These are phyloP conservation scores for Cytidiella melzeri DNA, from an alignment of 768 basidiomycete species.

Conservation along the genomic window DNA sequence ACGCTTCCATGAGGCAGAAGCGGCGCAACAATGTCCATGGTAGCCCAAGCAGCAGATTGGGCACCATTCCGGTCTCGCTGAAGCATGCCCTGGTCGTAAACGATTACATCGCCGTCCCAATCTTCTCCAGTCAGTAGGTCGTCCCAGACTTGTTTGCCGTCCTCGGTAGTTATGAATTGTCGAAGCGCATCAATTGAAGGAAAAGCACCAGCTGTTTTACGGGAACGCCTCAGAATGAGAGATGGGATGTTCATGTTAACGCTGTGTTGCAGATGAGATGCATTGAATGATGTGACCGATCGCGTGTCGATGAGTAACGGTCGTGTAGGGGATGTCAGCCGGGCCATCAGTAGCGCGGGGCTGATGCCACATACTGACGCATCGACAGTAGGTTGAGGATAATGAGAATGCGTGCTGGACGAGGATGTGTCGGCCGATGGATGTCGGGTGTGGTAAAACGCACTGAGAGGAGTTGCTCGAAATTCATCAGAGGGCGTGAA, in stretches of 20 bases:
- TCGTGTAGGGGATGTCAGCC: conserved; percentile 40
- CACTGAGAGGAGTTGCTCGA: conserved; percentile 23
- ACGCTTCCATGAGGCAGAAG: conserved; percentile 50
- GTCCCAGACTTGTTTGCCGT: conserved; percentile 70
- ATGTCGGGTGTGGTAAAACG: conserved; percentile 23
- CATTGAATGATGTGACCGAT: conserved; percentile 56
- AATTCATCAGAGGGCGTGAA: conserved; percentile 46
- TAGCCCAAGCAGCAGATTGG: conserved; percentile 60
- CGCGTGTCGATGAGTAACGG: conserved; percentile 84
- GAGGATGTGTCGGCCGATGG: conserved; percentile 18
- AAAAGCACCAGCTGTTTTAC: conserved; percentile 64
- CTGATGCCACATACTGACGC: conserved; percentile 29
- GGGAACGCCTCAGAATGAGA: conserved; percentile 81
- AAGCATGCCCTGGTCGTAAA: conserved; percentile 79
- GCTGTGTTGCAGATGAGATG: conserved; percentile 59
- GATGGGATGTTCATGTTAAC: conserved; percentile 87
- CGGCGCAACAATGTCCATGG: conserved; percentile 57
- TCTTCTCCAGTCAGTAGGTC: conserved; percentile 41
- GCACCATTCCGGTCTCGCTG: conserved; percentile 50
- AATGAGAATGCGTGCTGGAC: conserved; percentile 10
- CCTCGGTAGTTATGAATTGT: conserved; percentile 78
- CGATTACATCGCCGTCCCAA: conserved; percentile 73
- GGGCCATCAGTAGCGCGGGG: conserved; percentile 40
- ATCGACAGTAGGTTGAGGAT: conserved; percentile 16
- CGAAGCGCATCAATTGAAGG: conserved; percentile 62